Evolutionary conservation across 352 stramenopile genomes (phyloP).

Genomic region (Globisporangium splendens): DNA sequence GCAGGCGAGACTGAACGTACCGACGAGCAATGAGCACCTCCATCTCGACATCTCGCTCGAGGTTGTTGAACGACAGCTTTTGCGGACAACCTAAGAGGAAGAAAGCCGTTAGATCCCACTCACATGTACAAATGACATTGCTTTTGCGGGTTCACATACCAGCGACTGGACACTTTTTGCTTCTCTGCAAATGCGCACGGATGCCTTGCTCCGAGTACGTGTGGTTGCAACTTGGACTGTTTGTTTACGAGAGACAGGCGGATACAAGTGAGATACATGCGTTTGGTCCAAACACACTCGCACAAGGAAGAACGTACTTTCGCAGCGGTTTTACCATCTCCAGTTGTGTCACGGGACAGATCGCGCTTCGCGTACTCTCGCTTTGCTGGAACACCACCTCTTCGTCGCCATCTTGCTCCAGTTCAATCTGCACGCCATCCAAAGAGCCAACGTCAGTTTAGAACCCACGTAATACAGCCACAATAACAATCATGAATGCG

Average conservation of each 20-base stretch:
- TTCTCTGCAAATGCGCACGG: conserved; percentile 61
- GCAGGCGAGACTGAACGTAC: conserved; percentile 18
- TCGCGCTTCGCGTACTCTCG: conserved; percentile 66
- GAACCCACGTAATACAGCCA: no score
- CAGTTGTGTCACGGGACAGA: conserved; percentile 79
- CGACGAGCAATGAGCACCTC: conserved; percentile 70
- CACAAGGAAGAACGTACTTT: conserved; percentile 41
- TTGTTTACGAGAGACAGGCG: background rate
- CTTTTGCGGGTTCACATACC: conserved; percentile 25
- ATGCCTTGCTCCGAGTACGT: conserved; percentile 84
- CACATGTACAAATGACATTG: background rate
- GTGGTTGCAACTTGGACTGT: conserved; percentile 66
- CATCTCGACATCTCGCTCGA: conserved; percentile 87
- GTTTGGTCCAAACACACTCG: background rate
- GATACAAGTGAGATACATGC: no score
- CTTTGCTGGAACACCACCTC: conserved; percentile 82
- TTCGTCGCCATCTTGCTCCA: conserved; percentile 61
- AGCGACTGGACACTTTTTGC: conserved; percentile 73
- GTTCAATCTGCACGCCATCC: conserved; percentile 49
- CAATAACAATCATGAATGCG: no score
- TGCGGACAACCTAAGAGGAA: conserved; percentile 54
- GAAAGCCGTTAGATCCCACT: conserved; percentile 4
- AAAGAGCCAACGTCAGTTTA: background rate
- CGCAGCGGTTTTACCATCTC: conserved; percentile 72
- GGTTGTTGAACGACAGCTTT: conserved; percentile 41